Percentiles rank a stretch among this genome's conserved stretches.
These are phyloP conservation scores for Sonneratia caseolaris DNA, from an alignment of 345 rosid genomes.

Conservation along the genomic window DNA sequence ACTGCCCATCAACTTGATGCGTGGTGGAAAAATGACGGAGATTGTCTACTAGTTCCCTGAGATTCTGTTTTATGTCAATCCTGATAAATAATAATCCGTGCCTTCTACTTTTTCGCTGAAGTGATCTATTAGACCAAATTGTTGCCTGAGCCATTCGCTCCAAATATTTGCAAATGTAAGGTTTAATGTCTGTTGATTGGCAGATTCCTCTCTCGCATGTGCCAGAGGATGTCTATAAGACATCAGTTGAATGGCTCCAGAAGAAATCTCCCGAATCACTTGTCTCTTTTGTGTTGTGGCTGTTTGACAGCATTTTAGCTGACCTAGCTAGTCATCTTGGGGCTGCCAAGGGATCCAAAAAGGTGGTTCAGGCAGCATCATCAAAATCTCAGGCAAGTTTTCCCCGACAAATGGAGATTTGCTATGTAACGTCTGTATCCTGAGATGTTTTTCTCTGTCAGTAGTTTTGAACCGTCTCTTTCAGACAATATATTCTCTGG, in stretches of 20 bases:
- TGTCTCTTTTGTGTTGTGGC: constrained; percentile 46
- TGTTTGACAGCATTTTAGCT: constrained; percentile 42
- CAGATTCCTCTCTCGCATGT: constrained; percentile 52
- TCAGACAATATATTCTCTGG: neutral
- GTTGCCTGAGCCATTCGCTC: neutral
- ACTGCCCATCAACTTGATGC: too few species aligned
- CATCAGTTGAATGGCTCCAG: constrained; percentile 52
- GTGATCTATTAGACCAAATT: neutral
- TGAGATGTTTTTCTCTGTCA: neutral
- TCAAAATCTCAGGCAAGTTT: constrained; percentile 47
- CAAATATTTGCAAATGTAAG: neutral
- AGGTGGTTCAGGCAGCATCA: constrained; percentile 33
- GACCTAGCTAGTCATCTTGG: constrained; percentile 33
- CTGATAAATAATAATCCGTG: neutral
- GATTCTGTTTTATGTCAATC: neutral
- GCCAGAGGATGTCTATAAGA: constrained; percentile 48
- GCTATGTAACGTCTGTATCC: neutral
- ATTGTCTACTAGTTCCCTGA: neutral
- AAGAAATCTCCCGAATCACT: constrained; percentile 35
- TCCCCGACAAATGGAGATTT: neutral
- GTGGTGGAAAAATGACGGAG: neutral
- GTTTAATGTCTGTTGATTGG: neutral
- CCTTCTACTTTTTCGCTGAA: neutral
- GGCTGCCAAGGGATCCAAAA: constrained; percentile 44
- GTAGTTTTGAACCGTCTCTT: neutral